Evolutionary conservation across 805 yeast genomes (phyloP).

Genomic region (Ascoidea tarda): DNA sequence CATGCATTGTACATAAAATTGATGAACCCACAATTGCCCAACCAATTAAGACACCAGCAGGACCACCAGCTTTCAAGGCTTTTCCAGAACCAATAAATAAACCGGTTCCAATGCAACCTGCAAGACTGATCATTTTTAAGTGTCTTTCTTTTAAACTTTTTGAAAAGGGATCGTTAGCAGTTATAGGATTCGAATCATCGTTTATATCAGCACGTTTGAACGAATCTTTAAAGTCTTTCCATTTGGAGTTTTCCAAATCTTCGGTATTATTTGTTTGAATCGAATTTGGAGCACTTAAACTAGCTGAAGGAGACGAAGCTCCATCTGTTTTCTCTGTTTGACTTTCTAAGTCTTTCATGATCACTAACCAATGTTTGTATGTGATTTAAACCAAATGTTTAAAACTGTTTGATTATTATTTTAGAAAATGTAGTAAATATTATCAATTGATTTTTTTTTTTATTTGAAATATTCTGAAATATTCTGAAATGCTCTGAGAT

Average conservation of each 20-base stretch:
- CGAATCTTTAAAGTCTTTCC: neutral
- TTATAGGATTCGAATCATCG: slow-evolving; percentile 25
- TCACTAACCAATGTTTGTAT: too few species aligned
- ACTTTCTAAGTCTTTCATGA: too few species aligned
- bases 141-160: slow-evolving; percentile 40
- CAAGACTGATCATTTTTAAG: slow-evolving; percentile 55
- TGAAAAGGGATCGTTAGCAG: slow-evolving; percentile 37
- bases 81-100: slow-evolving; percentile 52
- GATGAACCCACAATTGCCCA: slow-evolving; percentile 39
- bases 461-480: too few species aligned
- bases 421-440: too few species aligned
- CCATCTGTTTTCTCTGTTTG: too few species aligned
- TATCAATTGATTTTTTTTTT: too few species aligned
- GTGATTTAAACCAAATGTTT: too few species aligned
- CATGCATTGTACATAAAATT: slow-evolving; percentile 44
- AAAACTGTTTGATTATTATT: too few species aligned
- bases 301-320: too few species aligned
- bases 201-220: slow-evolving; percentile 18
- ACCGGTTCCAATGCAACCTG: slow-evolving; percentile 65
- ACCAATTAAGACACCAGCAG: slow-evolving; percentile 46
- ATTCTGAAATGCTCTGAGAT: too few species aligned
- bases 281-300: too few species aligned
- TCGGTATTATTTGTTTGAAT: too few species aligned
- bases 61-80: slow-evolving; percentile 46
- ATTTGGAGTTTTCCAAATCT: neutral